Percentiles rank a stretch among this genome's conserved stretches.
Conservation (phyloP, 176 grass and related monocot species). For the Cymbopogon citratus region DNA sequence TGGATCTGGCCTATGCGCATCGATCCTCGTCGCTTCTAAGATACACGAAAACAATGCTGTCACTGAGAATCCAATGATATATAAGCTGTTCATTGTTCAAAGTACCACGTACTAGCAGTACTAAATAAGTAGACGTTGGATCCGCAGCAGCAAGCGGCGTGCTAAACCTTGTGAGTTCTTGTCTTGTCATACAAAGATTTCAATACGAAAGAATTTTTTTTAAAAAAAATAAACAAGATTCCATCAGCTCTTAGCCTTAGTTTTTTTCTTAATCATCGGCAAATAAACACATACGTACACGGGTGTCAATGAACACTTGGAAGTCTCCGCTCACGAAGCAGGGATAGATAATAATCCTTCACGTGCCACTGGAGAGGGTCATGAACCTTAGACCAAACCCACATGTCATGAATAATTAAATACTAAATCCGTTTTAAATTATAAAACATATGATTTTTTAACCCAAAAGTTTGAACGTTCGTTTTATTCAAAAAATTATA, state of each 20-base stretch:
- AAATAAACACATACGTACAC: neutral
- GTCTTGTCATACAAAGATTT: neutral
- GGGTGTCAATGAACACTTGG: neutral
- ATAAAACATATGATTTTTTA: too few relatives aligned
- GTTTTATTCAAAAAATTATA: too few relatives aligned
- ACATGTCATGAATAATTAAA: neutral
- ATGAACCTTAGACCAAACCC: neutral
- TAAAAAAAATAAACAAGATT: neutral
- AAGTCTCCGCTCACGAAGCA: neutral
- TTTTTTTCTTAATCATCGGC: neutral
- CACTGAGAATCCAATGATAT: slow-evolving; percentile 25
- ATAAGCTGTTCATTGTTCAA: neutral
- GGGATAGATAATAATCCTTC: neutral
- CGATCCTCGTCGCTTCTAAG: neutral
- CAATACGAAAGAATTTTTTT: neutral
- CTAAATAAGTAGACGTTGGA: slow-evolving; percentile 10
- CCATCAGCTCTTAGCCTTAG: neutral
- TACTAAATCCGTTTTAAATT: too few relatives aligned
- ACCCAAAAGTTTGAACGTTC: too few relatives aligned
- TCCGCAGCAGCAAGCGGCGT: neutral
- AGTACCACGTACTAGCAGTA: neutral
- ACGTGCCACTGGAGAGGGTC: neutral
- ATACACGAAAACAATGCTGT: neutral
- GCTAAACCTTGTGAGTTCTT: neutral
- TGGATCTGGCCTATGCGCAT: slow-evolving; percentile 18